Evolutionary conservation across 441 rosid species (phyloP).

Genomic region (Adansonia gregorii): DNA sequence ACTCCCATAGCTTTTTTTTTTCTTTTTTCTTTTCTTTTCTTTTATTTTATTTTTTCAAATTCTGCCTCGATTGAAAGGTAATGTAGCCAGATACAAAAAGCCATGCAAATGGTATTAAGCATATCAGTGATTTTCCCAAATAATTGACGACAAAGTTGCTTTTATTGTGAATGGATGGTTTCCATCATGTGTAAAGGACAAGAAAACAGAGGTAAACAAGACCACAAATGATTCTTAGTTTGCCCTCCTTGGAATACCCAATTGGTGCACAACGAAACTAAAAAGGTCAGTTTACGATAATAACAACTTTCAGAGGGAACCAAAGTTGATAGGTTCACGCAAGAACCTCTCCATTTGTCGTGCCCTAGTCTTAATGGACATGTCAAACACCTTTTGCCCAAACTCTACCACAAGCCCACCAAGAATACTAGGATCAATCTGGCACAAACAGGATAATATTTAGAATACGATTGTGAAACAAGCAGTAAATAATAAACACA

Average conservation of each 20-base stretch:
- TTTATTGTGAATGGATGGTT: conserved; percentile 42
- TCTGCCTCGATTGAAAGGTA: not conserved
- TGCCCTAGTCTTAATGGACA: conserved; percentile 92
- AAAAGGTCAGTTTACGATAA: conserved; percentile 1
- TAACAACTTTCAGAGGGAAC: conserved; percentile 41
- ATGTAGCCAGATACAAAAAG: not conserved
- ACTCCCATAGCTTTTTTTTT: too few species aligned
- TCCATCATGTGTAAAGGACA: conserved; percentile 29
- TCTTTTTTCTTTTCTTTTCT: too few species aligned
- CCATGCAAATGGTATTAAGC: not conserved
- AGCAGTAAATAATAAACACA: not conserved
- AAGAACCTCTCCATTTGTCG: conserved; percentile 91
- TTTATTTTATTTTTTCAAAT: too few species aligned
- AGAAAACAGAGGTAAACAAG: conserved; percentile 36
- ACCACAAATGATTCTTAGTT: conserved; percentile 7
- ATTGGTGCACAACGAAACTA: conserved; percentile 24
- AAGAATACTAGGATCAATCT: conserved; percentile 90
- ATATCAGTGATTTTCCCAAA: conserved; percentile 23
- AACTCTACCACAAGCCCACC: conserved; percentile 89
- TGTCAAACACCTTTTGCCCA: conserved; percentile 79
- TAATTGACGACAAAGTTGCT: conserved; percentile 26
- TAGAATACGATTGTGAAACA: conserved; percentile 1
- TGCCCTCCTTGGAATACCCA: not conserved
- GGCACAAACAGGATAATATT: conserved; percentile 28
- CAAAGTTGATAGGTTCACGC: conserved; percentile 56